Conservation (phyloP, 805 yeast species). For the Yarrowia divulgata region DNA sequence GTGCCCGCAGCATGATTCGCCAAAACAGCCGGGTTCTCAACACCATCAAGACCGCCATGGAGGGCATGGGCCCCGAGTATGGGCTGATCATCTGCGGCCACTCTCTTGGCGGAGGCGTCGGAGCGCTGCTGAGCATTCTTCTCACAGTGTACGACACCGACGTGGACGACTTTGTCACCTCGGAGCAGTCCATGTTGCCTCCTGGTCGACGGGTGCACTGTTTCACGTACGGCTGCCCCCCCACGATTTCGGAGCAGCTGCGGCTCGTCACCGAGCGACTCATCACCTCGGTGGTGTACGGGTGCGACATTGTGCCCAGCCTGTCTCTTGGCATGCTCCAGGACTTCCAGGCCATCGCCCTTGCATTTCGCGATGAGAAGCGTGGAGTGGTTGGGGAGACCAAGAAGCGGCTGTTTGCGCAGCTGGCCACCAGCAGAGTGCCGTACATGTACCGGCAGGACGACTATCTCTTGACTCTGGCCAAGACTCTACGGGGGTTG, state of each 20-base stretch:
- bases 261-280: slow-evolving; percentile 45
- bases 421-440: slow-evolving; percentile 43
- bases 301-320: slow-evolving; percentile 50
- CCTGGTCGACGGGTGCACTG: slow-evolving; percentile 48
- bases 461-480: slow-evolving; percentile 46
- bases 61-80: slow-evolving; percentile 46
- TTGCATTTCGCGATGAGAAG: slow-evolving; percentile 45
- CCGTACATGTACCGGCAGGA: slow-evolving; percentile 43
- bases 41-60: slow-evolving; percentile 46
- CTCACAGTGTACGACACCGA: slow-evolving; percentile 42
- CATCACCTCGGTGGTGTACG: slow-evolving; percentile 49
- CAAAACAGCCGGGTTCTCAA: slow-evolving; percentile 45
- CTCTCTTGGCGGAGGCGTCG: slow-evolving; percentile 51
- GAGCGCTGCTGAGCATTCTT: slow-evolving; percentile 48
- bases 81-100: slow-evolving; percentile 51
- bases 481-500: slow-evolving; percentile 46
- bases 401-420: slow-evolving; percentile 45
- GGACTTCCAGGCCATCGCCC: slow-evolving; percentile 48
- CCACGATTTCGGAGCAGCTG: slow-evolving; percentile 46
- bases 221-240: slow-evolving; percentile 51
- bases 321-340: slow-evolving; percentile 49
- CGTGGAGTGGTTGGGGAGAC: slow-evolving; percentile 46
- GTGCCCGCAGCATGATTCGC: slow-evolving; percentile 46
- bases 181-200: slow-evolving; percentile 44
- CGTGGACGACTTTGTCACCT: slow-evolving; percentile 44